Conservation (phyloP, 1,139 yeast genomes). For the Scheffersomyces stambukii region DNA sequence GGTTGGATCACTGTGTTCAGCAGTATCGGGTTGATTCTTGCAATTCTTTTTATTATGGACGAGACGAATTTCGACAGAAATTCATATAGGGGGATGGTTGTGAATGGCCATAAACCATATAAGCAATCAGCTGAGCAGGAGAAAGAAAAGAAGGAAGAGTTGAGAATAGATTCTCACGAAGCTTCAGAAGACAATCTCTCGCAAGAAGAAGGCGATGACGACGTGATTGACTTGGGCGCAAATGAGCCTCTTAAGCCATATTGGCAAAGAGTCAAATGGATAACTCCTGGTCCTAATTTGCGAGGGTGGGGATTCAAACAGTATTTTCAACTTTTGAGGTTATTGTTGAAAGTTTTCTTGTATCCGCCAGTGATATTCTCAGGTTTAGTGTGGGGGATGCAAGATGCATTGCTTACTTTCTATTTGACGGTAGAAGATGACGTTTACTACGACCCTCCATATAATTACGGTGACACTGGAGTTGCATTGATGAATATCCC, state of each 20-base stretch:
- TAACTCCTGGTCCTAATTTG: constrained; percentile 65
- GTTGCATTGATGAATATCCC: constrained; percentile 67
- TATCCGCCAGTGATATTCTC: constrained; percentile 78
- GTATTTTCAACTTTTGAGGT: constrained; percentile 50
- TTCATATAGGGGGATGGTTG: background rate
- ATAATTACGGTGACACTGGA: constrained; percentile 66
- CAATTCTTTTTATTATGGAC: constrained; percentile 59
- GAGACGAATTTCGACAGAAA: constrained; percentile 73
- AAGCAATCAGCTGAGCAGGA: too few species aligned
- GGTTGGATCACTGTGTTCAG: constrained; percentile 79
- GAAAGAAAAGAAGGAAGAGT: background rate
- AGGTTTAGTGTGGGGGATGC: constrained; percentile 80
- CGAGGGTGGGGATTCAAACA: constrained; percentile 68
- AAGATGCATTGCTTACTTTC: constrained; percentile 76
- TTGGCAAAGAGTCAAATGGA: constrained; percentile 51
- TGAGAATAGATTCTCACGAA: background rate
- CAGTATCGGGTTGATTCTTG: constrained; percentile 54
- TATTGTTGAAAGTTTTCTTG: constrained; percentile 61
- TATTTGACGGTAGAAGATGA: constrained; percentile 80
- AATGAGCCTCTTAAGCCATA: constrained; percentile 44
- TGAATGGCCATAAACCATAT: background rate
- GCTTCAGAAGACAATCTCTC: background rate
- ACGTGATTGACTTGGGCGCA: constrained; percentile 2
- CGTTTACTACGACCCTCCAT: constrained; percentile 64
- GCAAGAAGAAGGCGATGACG: background rate